These are phyloP conservation scores for Smittium culicis DNA, from an alignment of 371 early-diverging fungal species.

Conservation along the genomic window DNA sequence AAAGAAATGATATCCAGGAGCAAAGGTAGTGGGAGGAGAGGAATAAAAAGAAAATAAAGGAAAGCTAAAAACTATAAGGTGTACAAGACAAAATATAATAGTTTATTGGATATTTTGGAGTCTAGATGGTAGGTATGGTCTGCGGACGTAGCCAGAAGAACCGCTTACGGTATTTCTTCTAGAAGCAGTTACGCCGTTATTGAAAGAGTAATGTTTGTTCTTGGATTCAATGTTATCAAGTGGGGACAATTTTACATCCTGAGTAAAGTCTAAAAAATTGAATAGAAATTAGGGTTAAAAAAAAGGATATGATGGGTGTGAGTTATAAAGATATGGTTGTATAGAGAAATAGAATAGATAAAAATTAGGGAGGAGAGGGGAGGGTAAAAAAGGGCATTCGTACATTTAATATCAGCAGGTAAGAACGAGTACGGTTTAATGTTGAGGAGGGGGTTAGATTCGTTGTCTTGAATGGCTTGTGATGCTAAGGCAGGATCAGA, in stretches of 20 bases:
- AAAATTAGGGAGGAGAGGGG: too few species aligned
- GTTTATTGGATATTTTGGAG: slow-evolving; percentile 1
- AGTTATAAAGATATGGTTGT: too few species aligned
- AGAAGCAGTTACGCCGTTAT: neutral
- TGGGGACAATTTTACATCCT: slow-evolving; percentile 5
- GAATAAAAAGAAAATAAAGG: neutral
- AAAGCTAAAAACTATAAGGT: neutral
- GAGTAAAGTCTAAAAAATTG: slow-evolving; percentile 7
- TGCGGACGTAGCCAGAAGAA: neutral
- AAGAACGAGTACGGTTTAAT: slow-evolving; percentile 27
- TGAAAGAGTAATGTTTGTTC: neutral
- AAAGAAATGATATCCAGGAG: too few species aligned
- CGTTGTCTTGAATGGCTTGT: slow-evolving; percentile 26
- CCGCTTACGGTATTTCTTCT: slow-evolving; percentile 10
- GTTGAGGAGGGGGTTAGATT: slow-evolving; percentile 22
- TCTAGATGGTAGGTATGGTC: neutral
- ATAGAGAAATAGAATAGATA: too few species aligned
- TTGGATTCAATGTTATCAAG: slow-evolving; percentile 5
- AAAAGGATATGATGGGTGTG: too few species aligned
- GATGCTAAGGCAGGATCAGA: slow-evolving; percentile 23
- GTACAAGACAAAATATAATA: neutral
- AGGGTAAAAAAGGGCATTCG: neutral
- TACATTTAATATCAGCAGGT: slow-evolving; percentile 26
- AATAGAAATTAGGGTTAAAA: too few species aligned
- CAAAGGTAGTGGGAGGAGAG: neutral